phyloP scores from a whole-genome alignment of 768 basidiomycete genomes.

The Termitomyces sp. region DNA sequence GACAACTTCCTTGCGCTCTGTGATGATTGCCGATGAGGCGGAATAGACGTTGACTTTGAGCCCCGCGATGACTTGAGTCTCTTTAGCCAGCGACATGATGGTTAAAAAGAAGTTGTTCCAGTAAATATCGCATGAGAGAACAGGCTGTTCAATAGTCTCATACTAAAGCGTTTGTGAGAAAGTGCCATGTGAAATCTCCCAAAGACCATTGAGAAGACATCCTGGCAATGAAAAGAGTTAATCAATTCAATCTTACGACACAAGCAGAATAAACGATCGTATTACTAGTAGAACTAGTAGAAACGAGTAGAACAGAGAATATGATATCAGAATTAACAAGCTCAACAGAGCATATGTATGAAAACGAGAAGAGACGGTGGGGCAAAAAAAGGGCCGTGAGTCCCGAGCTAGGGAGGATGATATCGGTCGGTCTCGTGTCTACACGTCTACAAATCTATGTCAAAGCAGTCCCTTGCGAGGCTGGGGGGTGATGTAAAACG shows the following conservation, averaged over 20 bases:
- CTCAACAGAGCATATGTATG: slow-evolving; percentile 3
- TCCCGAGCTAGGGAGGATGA: slow-evolving; percentile 7
- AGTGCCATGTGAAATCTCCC: background rate
- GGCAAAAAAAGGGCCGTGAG: background rate
- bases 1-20: slow-evolving; percentile 18
- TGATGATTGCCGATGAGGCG: slow-evolving; percentile 5
- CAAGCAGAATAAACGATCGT: background rate
- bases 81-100: slow-evolving; percentile 12
- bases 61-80: slow-evolving; percentile 30
- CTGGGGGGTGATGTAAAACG: background rate
- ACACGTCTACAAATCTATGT: slow-evolving; percentile 19
- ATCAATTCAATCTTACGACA: background rate
- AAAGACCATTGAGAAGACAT: too few species aligned
- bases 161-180: background rate
- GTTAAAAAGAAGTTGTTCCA: background rate
- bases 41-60: slow-evolving; percentile 30
- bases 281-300: background rate
- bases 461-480: slow-evolving; percentile 12
- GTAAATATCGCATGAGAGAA: background rate
- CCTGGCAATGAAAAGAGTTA: background rate
- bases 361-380: slow-evolving; percentile 2
- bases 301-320: slow-evolving; percentile 7
- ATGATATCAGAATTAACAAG: slow-evolving; percentile 13
- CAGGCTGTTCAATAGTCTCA: background rate
- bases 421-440: slow-evolving; percentile 16